Evolutionary conservation across 345 rosid species (phyloP).

Genomic region (Populus pruinosa): DNA sequence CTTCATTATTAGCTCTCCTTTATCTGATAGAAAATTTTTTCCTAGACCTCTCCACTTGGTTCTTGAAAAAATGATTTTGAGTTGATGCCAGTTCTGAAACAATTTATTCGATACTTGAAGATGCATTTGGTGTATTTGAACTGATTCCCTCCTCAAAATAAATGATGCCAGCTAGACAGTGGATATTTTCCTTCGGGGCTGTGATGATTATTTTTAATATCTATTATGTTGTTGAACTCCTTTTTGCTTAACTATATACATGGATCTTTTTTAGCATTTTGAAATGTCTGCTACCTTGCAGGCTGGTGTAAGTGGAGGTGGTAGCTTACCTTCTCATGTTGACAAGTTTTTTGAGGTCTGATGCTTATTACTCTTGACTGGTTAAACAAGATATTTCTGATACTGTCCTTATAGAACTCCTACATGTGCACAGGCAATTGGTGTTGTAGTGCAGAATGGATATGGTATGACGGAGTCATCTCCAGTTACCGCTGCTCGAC

Average conservation of each 20-base stretch:
- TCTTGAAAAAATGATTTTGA: not conserved
- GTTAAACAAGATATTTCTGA: slow-evolving; percentile 4
- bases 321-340: slow-evolving; percentile 76
- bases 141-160: not conserved
- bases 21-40: not conserved
- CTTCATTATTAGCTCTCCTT: not conserved
- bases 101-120: not conserved
- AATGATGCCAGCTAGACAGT: not conserved
- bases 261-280: not conserved
- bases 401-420: slow-evolving; percentile 7
- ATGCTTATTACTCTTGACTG: slow-evolving; percentile 7
- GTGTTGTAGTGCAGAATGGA: slow-evolving; percentile 75
- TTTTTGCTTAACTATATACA: not conserved
- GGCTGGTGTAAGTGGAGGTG: slow-evolving; percentile 98
- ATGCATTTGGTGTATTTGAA: not conserved
- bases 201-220: not conserved
- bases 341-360: slow-evolving; percentile 93
- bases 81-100: not conserved
- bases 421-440: slow-evolving; percentile 64
- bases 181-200: not conserved
- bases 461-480: slow-evolving; percentile 94
- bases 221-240: not conserved
- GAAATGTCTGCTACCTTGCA: slow-evolving; percentile 25
- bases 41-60: not conserved
- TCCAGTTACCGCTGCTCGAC: slow-evolving; percentile 78